phyloP scores from a whole-genome alignment of 345 rosid species.

The Corchorus capsularis region DNA sequence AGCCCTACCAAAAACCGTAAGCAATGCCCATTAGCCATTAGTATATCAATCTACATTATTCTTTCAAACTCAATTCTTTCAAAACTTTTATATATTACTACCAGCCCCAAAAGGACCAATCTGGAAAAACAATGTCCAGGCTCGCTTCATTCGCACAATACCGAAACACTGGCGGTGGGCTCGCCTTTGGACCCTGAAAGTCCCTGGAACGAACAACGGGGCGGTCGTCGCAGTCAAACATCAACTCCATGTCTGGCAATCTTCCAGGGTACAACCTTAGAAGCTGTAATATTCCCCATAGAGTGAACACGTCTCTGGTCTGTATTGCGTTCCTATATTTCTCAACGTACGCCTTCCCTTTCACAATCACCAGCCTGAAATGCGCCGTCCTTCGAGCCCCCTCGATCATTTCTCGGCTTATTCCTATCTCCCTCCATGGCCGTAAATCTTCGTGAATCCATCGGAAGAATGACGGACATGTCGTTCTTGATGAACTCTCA shows the following conservation, averaged over 20 bases:
- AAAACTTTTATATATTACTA: too few species aligned
- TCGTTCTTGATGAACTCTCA: conserved; percentile 13
- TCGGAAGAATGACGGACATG: conserved; percentile 67
- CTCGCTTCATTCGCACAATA: conserved; percentile 55
- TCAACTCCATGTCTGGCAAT: conserved; percentile 70
- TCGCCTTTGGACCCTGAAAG: conserved; percentile 34
- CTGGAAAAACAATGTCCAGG: conserved; percentile 73
- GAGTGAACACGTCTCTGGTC: conserved; percentile 52
- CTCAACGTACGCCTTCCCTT: conserved; percentile 62
- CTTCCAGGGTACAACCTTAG: conserved; percentile 66
- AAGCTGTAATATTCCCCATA: conserved; percentile 83
- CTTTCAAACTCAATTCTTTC: not conserved
- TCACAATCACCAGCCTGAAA: conserved; percentile 54
- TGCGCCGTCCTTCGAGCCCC: conserved; percentile 52
- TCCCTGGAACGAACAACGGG: conserved; percentile 44
- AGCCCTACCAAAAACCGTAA: conserved; percentile 26
- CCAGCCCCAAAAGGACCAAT: conserved; percentile 96
- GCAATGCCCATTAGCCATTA: not conserved
- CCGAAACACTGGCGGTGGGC: conserved; percentile 65
- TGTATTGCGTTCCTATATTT: conserved; percentile 49
- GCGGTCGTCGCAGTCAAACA: conserved; percentile 62
- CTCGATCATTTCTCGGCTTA: conserved; percentile 59
- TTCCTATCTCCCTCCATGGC: conserved; percentile 65
- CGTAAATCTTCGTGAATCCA: conserved; percentile 83
- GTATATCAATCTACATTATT: not conserved